These are phyloP conservation scores for Trametes pubescens DNA, from an alignment of 1,284 basidiomycete species.

Conservation along the genomic window DNA sequence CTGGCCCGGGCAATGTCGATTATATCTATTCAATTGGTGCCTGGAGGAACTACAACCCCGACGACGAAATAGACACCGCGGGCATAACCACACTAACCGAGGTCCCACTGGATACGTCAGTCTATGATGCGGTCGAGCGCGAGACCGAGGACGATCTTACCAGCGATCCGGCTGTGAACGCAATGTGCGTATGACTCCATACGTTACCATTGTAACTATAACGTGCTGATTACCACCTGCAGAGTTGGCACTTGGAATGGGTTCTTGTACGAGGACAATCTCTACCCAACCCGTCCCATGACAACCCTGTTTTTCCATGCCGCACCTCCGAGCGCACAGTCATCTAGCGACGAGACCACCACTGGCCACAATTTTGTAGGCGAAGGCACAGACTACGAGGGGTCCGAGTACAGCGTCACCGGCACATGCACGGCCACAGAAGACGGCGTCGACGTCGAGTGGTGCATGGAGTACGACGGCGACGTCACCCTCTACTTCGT, in stretches of 20 bases:
- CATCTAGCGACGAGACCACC: not conserved
- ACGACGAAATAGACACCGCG: not conserved
- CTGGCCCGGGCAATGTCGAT: not conserved
- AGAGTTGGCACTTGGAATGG: slow-evolving; percentile 33
- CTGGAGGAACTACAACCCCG: not conserved
- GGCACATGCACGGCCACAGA: slow-evolving; percentile 2
- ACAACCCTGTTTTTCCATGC: slow-evolving; percentile 23
- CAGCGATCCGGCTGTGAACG: slow-evolving; percentile 10
- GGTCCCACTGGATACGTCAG: slow-evolving; percentile 3
- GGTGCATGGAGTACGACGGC: slow-evolving; percentile 19
- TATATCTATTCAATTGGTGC: not conserved
- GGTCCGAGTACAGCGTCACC: slow-evolving; percentile 11
- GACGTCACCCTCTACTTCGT: slow-evolving; percentile 18
- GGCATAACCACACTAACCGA: not conserved
- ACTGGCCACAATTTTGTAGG: not conserved
- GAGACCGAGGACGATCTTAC: slow-evolving; percentile 10
- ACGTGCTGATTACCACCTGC: not conserved
- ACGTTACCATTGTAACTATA: not conserved
- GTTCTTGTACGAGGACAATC: slow-evolving; percentile 25
- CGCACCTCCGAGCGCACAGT: slow-evolving; percentile 11
- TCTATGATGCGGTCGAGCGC: slow-evolving; percentile 4
- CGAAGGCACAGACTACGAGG: slow-evolving; percentile 15
- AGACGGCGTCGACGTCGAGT: slow-evolving; percentile 13
- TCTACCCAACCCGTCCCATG: slow-evolving; percentile 29
- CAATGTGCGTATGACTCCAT: slow-evolving; percentile 14